phyloP scores from a whole-genome alignment of 2,329 filamentous ascomycete species.

The Aureobasidium musti region DNA sequence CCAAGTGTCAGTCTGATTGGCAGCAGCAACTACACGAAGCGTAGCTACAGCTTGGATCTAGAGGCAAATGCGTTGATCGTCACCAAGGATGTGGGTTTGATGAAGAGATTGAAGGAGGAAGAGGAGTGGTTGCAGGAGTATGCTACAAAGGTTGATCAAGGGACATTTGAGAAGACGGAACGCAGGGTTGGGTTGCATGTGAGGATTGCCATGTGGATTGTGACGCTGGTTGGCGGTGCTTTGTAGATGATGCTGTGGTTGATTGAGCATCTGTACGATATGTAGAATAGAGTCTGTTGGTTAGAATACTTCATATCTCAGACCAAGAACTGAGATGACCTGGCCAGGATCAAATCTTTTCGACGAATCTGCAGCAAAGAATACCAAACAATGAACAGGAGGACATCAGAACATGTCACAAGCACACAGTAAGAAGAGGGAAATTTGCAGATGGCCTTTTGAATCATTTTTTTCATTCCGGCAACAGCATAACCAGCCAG shows the following conservation, averaged over 20 bases:
- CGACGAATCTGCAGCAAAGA: too few relatives aligned
- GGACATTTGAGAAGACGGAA: constrained; percentile 79
- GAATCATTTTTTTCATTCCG: constrained; percentile 27
- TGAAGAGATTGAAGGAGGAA: constrained; percentile 73
- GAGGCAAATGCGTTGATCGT: constrained; percentile 87
- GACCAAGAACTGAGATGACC: too few relatives aligned
- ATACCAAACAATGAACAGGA: neutral
- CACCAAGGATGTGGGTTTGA: constrained; percentile 72
- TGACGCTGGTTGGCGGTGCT: constrained; percentile 81
- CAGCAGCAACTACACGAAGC: constrained; percentile 92
- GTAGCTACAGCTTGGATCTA: constrained; percentile 88
- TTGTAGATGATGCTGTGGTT: constrained; percentile 54
- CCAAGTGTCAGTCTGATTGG: constrained; percentile 83
- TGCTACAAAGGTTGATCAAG: constrained; percentile 66
- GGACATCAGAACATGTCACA: neutral
- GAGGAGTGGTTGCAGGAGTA: constrained; percentile 77
- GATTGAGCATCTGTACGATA: neutral
- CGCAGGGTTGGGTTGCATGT: constrained; percentile 84
- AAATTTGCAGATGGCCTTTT: constrained; percentile 15
- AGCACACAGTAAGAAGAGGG: neutral
- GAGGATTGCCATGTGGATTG: constrained; percentile 89
- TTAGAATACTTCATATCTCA: neutral
- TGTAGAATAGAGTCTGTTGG: neutral
- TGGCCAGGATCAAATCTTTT: too few relatives aligned
- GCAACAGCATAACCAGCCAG: constrained; percentile 16